Evolutionary conservation across 352 stramenopile species (phyloP), one percentile per base, ranked within the genome.

Genomic region (Saprolegnia diclina): DNA sequence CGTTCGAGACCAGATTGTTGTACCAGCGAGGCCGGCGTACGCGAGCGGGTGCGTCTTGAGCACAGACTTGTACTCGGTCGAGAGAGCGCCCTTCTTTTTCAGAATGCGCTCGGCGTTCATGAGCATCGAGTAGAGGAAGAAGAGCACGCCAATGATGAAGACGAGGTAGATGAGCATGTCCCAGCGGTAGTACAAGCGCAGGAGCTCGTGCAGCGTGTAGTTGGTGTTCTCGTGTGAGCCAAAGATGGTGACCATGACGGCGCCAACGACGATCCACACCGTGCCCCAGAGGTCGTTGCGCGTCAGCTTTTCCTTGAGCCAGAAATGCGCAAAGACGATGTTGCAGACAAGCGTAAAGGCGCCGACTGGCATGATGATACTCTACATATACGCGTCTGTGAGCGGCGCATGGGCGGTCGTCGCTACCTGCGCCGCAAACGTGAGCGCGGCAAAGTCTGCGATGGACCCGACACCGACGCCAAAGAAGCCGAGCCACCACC

Each of bases 311-410:
- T 91, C 83, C 54, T 90, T 89, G 61, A 91, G 82, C 19, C 89
- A 87, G 11, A 90, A 70, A 7, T 80, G 87, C 11, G 81, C 85
- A 61, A 95, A 95, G 16, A 79, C 78, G 4, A 92, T 83, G 68
- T 95, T 95, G 14, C 83, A 84, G 4, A 95, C 82, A 75, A 95
- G 88, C 5, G 87, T 94, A 10, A 84, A 83, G 1, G 83, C 84
- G 18, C 87, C 87, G 9, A 94, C 79, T 0, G 87, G 87, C 10
- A 87, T 92, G 10, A 88, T 87, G n/a, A 95, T 0, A 78, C 69
- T 52, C 83, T 91, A 48, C 85, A 82, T 13, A 80, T 83, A 59
- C 73, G 19, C 38, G 42, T 4, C 7, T 48, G 26, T 63, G 37
- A 48, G 55, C 32, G 10, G 7, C 55, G 6, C 46, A 50, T 1